Percentiles rank a stretch among this genome's conserved stretches.
Evolutionary conservation across 2,329 filamentous ascomycete genomes (phyloP).

Genomic region (Aspergillus fumigatiaffinis): DNA sequence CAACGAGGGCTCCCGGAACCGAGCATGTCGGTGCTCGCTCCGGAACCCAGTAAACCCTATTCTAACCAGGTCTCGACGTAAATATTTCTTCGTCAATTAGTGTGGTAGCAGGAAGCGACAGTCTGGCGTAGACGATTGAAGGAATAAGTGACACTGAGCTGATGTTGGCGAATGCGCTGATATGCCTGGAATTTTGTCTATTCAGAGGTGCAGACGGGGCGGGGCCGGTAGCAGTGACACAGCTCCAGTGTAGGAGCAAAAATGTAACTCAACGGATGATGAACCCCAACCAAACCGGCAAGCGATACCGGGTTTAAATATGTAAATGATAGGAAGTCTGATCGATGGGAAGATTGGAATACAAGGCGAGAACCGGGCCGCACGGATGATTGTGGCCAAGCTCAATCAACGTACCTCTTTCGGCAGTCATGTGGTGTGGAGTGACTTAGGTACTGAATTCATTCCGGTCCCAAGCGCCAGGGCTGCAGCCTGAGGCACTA

Average conservation of each 20-base stretch:
- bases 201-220: conserved; percentile 28
- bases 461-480: conserved; percentile 9
- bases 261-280: conserved; percentile 19
- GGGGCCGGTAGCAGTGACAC: conserved; percentile 21
- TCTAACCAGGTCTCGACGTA: conserved; percentile 10
- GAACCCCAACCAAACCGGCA: conserved; percentile 17
- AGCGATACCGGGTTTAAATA: conserved; percentile 4
- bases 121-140: background rate
- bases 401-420: conserved; percentile 4
- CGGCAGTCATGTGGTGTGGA: conserved; percentile 23
- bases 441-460: conserved; percentile 3
- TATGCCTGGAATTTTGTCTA: conserved; percentile 25
- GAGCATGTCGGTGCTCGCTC: conserved; percentile 40
- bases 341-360: conserved; percentile 4
- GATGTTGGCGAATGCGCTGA: conserved; percentile 24
- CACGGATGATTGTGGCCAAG: conserved; percentile 13
- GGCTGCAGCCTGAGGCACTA: conserved; percentile 22
- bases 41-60: conserved; percentile 31
- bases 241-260: conserved; percentile 26
- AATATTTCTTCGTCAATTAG: conserved; percentile 2
- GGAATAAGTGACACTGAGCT: conserved; percentile 12
- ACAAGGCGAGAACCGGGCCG: conserved; percentile 7
- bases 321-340: conserved; percentile 4
- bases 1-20: conserved; percentile 40
- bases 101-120: background rate